Base-by-base conservation (phyloP, 257 asterid species). In the Przewalskia tangutica region DNA sequence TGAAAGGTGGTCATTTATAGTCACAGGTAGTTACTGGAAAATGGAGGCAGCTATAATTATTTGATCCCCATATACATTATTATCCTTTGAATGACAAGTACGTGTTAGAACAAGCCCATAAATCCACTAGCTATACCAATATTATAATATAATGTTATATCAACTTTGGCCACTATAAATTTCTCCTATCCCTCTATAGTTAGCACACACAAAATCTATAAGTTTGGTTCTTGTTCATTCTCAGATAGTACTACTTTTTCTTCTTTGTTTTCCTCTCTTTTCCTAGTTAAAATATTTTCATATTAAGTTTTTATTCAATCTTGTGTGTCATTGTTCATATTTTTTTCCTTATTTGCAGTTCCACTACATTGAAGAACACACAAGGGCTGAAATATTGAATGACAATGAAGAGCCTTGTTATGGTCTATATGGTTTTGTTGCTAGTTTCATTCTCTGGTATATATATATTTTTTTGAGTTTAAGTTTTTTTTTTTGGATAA, bases 31-130 rank as follows among this genome's bases (percentile, higher is more conserved):
- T 75, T 50, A 48, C 79, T 50, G 79, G 8, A 73, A 75, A 75
- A 48, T 23, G 46, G 58, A 50, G 79, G 79, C 18, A 18, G 54
- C 40, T 75, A 50, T 50, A 75, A 75, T 12, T 13, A 60, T 60
- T 10, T 60, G 67, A 60, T 60, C 17, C 34, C 67, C 32, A 17
- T 58, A 58, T 58, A 59, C 8, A 56, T 5, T 54, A 53, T 56
- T 9, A 60, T 10, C 70, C 48, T 36, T 65, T 75, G 62, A 50
- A 75, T 75, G 80, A 50, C 80, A 50, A 75, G 46, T 75, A 75
- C 80, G 80, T 75, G 80, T 75, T 75, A 50, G 23, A 75, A 27
- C 27, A 75, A 50, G 46, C 46, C 80, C 63, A 75, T 75, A 75
- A 75, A 50, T 50, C 63, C 63, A 75, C 80, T 75, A 50, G 80